Conservation (phyloP, 805 yeast species). For the Monosporozyma yasuniensis region DNA sequence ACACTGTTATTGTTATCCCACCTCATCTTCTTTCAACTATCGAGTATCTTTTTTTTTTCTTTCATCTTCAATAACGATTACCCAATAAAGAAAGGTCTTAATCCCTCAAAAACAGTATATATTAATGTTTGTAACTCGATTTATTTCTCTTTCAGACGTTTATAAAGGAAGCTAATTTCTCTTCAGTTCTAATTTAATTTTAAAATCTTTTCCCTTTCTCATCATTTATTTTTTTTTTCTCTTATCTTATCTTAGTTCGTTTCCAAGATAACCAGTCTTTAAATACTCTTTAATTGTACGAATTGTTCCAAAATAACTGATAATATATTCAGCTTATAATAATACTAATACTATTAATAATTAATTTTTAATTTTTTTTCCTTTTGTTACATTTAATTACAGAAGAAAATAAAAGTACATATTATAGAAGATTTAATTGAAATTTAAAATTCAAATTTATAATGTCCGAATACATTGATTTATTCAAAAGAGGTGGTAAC, state of each 20-base stretch:
- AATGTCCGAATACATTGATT: conserved; percentile 13
- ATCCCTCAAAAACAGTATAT: conserved; percentile 1
- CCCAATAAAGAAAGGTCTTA: neutral
- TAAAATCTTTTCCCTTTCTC: neutral
- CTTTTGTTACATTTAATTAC: neutral
- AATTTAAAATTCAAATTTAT: neutral
- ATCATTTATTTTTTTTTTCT: neutral
- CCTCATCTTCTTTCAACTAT: neutral
- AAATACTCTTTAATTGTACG: neutral
- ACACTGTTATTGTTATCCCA: neutral
- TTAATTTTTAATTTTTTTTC: neutral
- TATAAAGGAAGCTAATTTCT: neutral
- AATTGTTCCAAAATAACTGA: neutral
- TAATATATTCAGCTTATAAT: neutral
- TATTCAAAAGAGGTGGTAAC: conserved; percentile 29
- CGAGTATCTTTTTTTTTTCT: too few relatives aligned
- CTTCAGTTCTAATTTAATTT: neutral
- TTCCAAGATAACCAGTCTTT: neutral
- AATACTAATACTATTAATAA: neutral
- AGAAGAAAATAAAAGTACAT: neutral
- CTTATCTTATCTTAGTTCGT: neutral
- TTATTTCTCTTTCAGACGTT: neutral
- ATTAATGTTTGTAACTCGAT: too few relatives aligned
- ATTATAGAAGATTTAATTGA: neutral
- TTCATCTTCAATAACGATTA: neutral